Evolutionary conservation across 345 rosid genomes (phyloP).

Genomic region (Eucalyptus fibrosa): DNA sequence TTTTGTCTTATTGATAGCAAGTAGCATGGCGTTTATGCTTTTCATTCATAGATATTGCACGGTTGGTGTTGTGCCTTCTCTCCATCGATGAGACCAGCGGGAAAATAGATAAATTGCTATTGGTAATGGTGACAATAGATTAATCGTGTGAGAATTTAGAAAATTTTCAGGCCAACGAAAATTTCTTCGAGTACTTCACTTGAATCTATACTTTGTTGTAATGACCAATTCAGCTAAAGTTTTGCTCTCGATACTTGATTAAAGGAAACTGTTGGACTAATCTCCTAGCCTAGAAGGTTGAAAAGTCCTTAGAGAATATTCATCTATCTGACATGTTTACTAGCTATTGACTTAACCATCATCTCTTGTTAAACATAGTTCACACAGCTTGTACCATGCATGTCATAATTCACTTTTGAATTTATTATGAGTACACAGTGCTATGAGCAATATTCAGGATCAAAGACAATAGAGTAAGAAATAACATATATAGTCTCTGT

Average conservation of each 20-base stretch:
- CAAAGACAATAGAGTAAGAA: not conserved
- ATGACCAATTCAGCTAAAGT: not conserved
- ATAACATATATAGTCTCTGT: not conserved
- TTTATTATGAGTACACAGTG: not conserved
- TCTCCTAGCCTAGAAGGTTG: not conserved
- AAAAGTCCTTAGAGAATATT: not conserved
- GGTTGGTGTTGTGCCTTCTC: not conserved
- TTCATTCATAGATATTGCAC: not conserved
- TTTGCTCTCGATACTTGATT: not conserved
- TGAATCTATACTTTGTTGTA: not conserved
- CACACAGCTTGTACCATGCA: not conserved
- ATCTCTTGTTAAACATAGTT: not conserved
- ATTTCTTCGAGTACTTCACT: not conserved
- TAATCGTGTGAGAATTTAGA: not conserved
- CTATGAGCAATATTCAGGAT: not conserved
- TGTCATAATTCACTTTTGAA: not conserved
- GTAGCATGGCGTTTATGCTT: not conserved
- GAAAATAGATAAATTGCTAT: not conserved
- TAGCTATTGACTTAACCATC: not conserved
- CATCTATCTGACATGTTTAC: not conserved
- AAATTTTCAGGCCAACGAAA: not conserved
- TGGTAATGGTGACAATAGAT: not conserved
- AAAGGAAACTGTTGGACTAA: not conserved
- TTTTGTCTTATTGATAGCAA: not conserved
- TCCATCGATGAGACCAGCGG: not conserved